These are phyloP conservation scores for Eimeria acervulina DNA, from an alignment of 169 alveolate species.

Conservation along the genomic window DNA sequence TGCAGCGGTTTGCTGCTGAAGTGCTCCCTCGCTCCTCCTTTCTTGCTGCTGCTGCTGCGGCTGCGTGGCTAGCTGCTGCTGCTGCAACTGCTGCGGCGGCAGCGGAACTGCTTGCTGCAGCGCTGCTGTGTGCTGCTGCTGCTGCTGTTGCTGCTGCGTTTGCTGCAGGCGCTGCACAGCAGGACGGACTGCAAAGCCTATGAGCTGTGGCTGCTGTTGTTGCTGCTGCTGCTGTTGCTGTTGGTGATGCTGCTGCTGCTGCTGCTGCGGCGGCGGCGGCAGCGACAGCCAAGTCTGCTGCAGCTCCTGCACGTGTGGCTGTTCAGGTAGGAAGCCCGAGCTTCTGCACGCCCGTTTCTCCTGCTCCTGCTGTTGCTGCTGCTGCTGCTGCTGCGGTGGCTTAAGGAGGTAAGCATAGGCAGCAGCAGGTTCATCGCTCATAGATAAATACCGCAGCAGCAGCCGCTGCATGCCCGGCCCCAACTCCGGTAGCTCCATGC, in stretches of 20 bases:
- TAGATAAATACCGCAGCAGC: constrained; percentile 14
- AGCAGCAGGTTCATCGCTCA: constrained; percentile 65
- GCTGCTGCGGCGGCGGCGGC: constrained; percentile 35
- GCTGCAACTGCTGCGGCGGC: not conserved
- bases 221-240: constrained; percentile 46
- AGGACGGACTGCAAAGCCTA: not conserved
- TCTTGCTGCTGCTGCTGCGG: constrained; percentile 32
- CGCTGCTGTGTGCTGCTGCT: constrained; percentile 13
- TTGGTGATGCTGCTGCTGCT: constrained; percentile 5
- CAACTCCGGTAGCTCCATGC: not conserved
- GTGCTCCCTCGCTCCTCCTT: not conserved
- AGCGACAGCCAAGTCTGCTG: not conserved
- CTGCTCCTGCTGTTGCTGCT: constrained; percentile 48
- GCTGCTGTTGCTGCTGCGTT: constrained; percentile 26
- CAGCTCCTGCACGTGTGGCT: not conserved
- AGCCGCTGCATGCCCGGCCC: constrained; percentile 54
- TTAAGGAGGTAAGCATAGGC: constrained; percentile 47
- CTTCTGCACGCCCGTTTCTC: not conserved
- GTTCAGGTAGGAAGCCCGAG: not conserved
- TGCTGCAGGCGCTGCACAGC: constrained; percentile 15
- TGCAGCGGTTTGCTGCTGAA: constrained; percentile 21
- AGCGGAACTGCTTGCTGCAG: not conserved
- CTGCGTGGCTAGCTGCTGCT: not conserved
- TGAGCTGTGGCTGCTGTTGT: not conserved
- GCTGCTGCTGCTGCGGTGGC: constrained; percentile 42